A percentile compares a stretch with the other conserved stretches of the same genome.
These are phyloP conservation scores for Candida alai DNA, from an alignment of 805 yeast genomes.

Conservation along the genomic window DNA sequence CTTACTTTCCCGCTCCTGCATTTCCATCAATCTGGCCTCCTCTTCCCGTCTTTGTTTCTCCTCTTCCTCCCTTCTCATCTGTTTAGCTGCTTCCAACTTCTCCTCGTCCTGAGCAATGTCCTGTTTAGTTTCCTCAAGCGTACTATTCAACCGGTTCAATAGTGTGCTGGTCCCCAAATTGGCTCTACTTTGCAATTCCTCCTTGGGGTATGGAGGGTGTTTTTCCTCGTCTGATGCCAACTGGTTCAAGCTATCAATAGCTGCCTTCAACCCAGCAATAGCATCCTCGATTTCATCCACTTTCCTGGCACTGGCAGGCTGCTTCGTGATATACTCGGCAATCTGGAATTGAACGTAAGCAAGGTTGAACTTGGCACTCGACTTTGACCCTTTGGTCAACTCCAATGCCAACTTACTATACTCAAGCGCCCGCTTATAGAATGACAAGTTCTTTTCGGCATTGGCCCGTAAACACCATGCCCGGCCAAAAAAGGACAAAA, in stretches of 20 bases:
- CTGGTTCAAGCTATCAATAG: constrained; percentile 54
- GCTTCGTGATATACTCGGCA: constrained; percentile 74
- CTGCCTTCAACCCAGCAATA: constrained; percentile 54
- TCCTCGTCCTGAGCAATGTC: constrained; percentile 54
- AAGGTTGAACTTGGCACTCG: constrained; percentile 64
- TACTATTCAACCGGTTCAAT: constrained; percentile 64
- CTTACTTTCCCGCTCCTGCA: constrained; percentile 44
- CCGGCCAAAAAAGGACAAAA: constrained; percentile 72
- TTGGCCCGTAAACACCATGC: constrained; percentile 84
- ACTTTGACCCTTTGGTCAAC: constrained; percentile 34
- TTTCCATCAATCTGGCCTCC: constrained; percentile 39
- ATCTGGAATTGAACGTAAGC: constrained; percentile 83
- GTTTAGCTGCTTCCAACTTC: constrained; percentile 72
- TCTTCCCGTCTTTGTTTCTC: constrained; percentile 31
- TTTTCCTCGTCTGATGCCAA: constrained; percentile 50
- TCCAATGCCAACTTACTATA: constrained; percentile 56
- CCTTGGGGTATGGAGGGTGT: constrained; percentile 73
- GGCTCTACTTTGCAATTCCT: constrained; percentile 83
- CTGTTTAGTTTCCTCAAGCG: constrained; percentile 67
- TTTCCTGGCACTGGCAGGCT: constrained; percentile 53
- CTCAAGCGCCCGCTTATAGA: constrained; percentile 57
- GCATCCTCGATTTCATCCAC: constrained; percentile 58
- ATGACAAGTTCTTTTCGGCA: constrained; percentile 60
- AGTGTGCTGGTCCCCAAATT: constrained; percentile 76
- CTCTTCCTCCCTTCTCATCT: constrained; percentile 56